phyloP scores from a whole-genome alignment of 176 grass and related monocot species.

The Raddia distichophylla region DNA sequence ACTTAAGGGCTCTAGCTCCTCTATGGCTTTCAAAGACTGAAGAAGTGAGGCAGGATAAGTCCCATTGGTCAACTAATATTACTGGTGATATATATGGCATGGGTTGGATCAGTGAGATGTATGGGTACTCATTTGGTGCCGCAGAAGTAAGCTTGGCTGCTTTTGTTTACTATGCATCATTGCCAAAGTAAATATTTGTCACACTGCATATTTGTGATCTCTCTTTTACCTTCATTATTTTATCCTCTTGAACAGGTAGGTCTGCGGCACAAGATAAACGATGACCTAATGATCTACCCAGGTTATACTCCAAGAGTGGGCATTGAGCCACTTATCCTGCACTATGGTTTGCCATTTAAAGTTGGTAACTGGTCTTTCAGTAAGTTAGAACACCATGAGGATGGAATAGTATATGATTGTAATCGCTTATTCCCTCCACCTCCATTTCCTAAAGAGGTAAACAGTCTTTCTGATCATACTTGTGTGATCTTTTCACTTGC shows the following conservation, averaged over 20 bases:
- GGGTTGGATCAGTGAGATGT: conserved; percentile 99
- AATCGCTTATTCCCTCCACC: conserved; percentile 75
- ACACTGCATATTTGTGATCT: conserved; percentile 6
- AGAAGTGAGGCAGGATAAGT: conserved; percentile 85
- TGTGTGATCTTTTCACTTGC: neutral
- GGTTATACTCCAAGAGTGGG: conserved; percentile 87
- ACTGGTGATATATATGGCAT: conserved; percentile 96
- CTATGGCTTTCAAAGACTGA: conserved; percentile 98
- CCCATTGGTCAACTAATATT: conserved; percentile 97
- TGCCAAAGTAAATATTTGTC: conserved; percentile 30
- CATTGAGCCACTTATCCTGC: conserved; percentile 83
- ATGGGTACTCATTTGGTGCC: conserved; percentile 94
- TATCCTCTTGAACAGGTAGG: conserved; percentile 64
- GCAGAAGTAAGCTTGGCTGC: conserved; percentile 79
- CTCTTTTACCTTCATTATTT: conserved; percentile 32
- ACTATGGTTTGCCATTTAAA: conserved; percentile 91
- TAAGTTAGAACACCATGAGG: conserved; percentile 92
- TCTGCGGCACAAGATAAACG: conserved; percentile 93
- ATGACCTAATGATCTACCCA: conserved; percentile 98
- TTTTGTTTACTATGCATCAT: conserved; percentile 23
- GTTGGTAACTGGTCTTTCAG: conserved; percentile 98
- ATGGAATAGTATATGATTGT: conserved; percentile 89
- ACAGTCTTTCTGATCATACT: conserved; percentile 26
- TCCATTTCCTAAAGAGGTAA: conserved; percentile 89
- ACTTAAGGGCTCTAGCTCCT: conserved; percentile 84